phyloP scores from a whole-genome alignment of 306 rosid genomes.

The Canavalia ensiformis region DNA sequence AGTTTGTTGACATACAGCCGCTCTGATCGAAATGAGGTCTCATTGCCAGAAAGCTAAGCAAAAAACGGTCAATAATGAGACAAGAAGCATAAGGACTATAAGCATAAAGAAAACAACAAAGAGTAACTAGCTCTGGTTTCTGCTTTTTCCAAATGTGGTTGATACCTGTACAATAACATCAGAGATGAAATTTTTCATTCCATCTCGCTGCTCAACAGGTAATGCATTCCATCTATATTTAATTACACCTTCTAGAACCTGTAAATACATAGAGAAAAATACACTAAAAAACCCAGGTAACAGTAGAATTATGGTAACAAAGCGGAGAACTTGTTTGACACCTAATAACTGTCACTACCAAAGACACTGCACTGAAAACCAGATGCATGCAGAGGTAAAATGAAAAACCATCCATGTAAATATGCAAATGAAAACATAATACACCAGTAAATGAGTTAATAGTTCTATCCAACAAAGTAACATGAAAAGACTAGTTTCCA shows the following conservation, averaged over 20 bases:
- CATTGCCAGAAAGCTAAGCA: slow-evolving; percentile 83
- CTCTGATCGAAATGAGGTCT: slow-evolving; percentile 82
- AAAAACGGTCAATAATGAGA: slow-evolving; percentile 15
- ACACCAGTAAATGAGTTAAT: background rate
- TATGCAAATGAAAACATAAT: background rate
- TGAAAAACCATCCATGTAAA: background rate
- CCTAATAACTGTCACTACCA: slow-evolving; percentile 11
- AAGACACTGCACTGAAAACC: slow-evolving; percentile 17
- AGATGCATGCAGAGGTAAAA: background rate
- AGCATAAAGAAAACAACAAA: slow-evolving; percentile 4
- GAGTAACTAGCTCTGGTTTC: background rate
- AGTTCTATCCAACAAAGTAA: slow-evolving; percentile 5
- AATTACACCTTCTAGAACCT: slow-evolving; percentile 94
- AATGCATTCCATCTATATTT: slow-evolving; percentile 94
- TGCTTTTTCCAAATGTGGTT: background rate
- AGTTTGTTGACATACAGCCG: slow-evolving; percentile 98
- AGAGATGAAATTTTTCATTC: slow-evolving; percentile 96
- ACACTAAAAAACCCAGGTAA: background rate
- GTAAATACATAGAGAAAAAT: slow-evolving; percentile 28
- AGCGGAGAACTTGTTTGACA: background rate
- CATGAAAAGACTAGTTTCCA: slow-evolving; percentile 7
- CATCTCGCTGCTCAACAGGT: slow-evolving; percentile 95
- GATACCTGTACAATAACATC: slow-evolving; percentile 93
- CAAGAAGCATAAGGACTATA: slow-evolving; percentile 18
- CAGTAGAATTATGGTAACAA: background rate